Base-by-base conservation (phyloP, 2,329 filamentous ascomycete species). In the Penicillium sp. region DNA sequence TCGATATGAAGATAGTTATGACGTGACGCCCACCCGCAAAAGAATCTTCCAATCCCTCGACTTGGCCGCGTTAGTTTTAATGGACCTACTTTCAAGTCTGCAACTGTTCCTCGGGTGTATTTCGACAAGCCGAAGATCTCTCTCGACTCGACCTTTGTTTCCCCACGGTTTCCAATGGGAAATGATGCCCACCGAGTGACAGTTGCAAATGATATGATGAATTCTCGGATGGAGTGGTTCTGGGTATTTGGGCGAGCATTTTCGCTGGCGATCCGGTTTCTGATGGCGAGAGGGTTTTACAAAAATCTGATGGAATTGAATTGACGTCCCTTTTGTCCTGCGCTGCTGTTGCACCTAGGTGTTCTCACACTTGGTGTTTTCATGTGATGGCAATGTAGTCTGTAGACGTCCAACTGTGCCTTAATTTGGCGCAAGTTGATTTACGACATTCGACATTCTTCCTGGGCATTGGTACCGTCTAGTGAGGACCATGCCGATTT, bases 301-400 rank as follows among this genome's bases (percentile, higher is more conserved):
- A 59, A 59, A 56, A 58, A 57, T 58, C 40, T 55, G 46, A 59
- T 55, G 50, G 57, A 58, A 58, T 59, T 42, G 51, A 59, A 59
- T 57, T 59, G 56, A 56, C 46, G 49, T 54, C 32, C 49, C 54
- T 46, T 56, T 56, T 55, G 51, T 50, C 45, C 47, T 52, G 40
- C 34, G 55, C 14, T 32, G 7, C 9, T 16, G n/a, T 34, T 31
- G 29, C 29, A 31, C n/a, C 6, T 2, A 14, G 31, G 10, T 16
- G 14, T n/a, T n/a, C n/a, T n/a, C 14, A 9, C 31, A 4, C 16
- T 20, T 8, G 9, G 31, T 18, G 31, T 10, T 10, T 18, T 7
- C n/a, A 32, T 26, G 26, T 13, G 31, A 9, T 18, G 31, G 35
- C 18, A n/a, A 13, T 35, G 41, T 38, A 38, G 35, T 20, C 35